Evolutionary conservation across 805 yeast genomes (phyloP).

Genomic region (Zygosaccharomyces siamensis): DNA sequence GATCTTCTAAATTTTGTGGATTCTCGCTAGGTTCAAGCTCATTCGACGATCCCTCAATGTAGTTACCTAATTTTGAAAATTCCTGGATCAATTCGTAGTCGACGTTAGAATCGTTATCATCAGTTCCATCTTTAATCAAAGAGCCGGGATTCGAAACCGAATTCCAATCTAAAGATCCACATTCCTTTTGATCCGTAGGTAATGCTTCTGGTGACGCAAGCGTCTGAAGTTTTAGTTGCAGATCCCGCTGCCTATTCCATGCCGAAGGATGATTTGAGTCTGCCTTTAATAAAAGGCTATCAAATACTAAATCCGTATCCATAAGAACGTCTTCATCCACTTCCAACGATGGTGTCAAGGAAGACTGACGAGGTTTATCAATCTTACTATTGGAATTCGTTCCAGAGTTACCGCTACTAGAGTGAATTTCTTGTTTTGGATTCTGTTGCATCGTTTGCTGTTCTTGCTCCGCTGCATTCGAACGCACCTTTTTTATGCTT

Average conservation of each 20-base stretch:
- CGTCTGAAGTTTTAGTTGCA: slow-evolving; percentile 11
- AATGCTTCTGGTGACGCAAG: slow-evolving; percentile 3
- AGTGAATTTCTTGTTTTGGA: neutral
- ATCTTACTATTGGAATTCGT: neutral
- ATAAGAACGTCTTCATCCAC: slow-evolving; percentile 20
- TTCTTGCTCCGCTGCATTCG: no score
- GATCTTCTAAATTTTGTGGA: neutral
- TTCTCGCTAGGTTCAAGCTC: neutral
- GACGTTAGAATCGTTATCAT: slow-evolving; percentile 10
- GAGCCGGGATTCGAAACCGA: neutral
- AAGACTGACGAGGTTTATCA: neutral
- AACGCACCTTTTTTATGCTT: neutral
- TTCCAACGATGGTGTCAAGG: slow-evolving; percentile 4
- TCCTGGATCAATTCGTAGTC: slow-evolving; percentile 23
- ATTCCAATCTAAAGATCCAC: neutral
- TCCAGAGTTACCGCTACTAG: neutral
- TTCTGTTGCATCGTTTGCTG: neutral
- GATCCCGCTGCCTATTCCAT: slow-evolving; percentile 13
- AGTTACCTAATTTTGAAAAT: slow-evolving; percentile 21
- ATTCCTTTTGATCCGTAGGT: neutral
- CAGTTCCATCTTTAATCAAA: neutral
- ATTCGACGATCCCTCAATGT: slow-evolving; percentile 13
- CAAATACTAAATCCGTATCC: slow-evolving; percentile 32
- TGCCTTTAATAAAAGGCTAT: slow-evolving; percentile 25
- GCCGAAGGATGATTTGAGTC: slow-evolving; percentile 11